Evolutionary conservation across 768 basidiomycete genomes (phyloP), one percentile per base, ranked within the genome.

Genomic region (Lanmaoa pseudosensibilis): DNA sequence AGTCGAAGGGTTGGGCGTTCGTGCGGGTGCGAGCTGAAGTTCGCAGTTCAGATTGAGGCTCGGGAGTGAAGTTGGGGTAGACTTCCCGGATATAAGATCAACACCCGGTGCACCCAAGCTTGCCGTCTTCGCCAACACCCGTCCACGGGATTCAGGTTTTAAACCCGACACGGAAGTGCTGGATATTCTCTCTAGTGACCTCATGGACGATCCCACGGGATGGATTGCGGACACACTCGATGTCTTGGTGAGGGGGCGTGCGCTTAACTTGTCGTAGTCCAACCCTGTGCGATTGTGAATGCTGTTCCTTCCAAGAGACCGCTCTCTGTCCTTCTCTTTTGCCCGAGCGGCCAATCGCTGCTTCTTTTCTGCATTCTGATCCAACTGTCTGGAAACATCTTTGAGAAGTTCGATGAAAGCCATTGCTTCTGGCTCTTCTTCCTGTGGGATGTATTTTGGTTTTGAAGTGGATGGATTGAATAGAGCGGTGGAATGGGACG

Each of bases 291-390:
- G 47, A 39, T 44, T 30, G 36, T 41, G 36, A 1, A 19, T 49
- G 33, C 18, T 34, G 32, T 12, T 30, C 44, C 32, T 40, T 25
- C 43, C 40, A 5, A 38, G 32, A 25, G 58, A 56, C 4, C 36
- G 48, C 13, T 50, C 59, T 41, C 52, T 49, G 7, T 56, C 50
- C 34, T 52, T 63, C 27, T 58, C 62, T 41, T 50, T 58, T 39
- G 34, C 49, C 7, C 63, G 56, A 9, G 43, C 60, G n/a, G 32
- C 58, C 19, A 49, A 21, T 15, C 52, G 57, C 45, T 73, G 65
- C 54, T 71, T 71, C 55, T 61, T 67, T 41, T 49, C 49, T 12
- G 70, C 56, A 44, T 73, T 69, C 34, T 57, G 56, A 27, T 71
- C 69, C 18, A 69, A 19, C n/a, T 63, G 52, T 25, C 40, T 62